Evolutionary conservation across 768 basidiomycete species (phyloP).

Genomic region (Trametes cubensis): DNA sequence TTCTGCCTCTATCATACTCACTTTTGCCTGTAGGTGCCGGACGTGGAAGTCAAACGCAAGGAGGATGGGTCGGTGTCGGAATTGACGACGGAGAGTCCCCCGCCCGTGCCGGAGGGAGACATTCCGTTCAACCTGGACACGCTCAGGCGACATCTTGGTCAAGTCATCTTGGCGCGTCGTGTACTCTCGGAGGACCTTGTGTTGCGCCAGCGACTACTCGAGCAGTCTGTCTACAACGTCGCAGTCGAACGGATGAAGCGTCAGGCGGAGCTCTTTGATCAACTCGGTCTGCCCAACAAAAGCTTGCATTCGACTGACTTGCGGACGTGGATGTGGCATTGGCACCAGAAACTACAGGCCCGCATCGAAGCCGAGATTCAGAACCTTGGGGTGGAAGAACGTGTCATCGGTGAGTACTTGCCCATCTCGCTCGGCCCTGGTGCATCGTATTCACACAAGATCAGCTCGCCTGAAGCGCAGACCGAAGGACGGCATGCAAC

Average conservation of each 20-base stretch:
- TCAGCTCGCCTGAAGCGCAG: slow-evolving; percentile 5
- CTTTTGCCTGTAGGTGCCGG: slow-evolving; percentile 10
- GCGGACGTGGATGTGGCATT: slow-evolving; percentile 83
- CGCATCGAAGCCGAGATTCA: slow-evolving; percentile 56
- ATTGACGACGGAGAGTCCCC: slow-evolving; percentile 26
- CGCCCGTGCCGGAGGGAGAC: slow-evolving; percentile 36
- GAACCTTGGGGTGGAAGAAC: slow-evolving; percentile 45
- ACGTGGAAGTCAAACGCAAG: slow-evolving; percentile 20
- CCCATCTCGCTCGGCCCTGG: neutral
- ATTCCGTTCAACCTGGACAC: slow-evolving; percentile 78
- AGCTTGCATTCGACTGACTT: slow-evolving; percentile 53
- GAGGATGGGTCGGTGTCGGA: slow-evolving; percentile 29
- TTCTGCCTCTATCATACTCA: slow-evolving; percentile 1
- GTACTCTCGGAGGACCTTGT: slow-evolving; percentile 68
- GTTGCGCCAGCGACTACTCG: slow-evolving; percentile 78
- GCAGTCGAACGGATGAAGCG: slow-evolving; percentile 71
- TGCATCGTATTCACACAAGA: neutral
- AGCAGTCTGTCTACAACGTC: slow-evolving; percentile 84
- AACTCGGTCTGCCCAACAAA: slow-evolving; percentile 55
- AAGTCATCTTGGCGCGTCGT: slow-evolving; percentile 63
- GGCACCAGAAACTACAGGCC: slow-evolving; percentile 65
- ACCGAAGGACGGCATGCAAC: slow-evolving; percentile 22
- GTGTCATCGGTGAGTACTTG: slow-evolving; percentile 28
- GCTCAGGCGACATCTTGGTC: slow-evolving; percentile 68
- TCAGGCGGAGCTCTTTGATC: slow-evolving; percentile 59